These are phyloP conservation scores for Albugo laibachii DNA, from an alignment of 352 stramenopile genomes.

Conservation along the genomic window DNA sequence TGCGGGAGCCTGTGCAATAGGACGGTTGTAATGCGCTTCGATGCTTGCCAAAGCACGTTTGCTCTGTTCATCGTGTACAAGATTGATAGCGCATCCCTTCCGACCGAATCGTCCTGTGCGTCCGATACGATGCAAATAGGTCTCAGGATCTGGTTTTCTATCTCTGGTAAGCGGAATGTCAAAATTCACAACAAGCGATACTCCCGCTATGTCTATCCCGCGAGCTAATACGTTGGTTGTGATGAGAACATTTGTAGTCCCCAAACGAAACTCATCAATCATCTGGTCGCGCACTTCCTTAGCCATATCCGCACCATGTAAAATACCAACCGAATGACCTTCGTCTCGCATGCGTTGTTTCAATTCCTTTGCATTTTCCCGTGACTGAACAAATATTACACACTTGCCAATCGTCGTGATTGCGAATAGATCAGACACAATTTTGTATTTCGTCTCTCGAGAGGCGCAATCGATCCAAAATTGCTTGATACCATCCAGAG, in stretches of 20 bases:
- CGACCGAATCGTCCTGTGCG: conserved; percentile 84
- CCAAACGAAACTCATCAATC: conserved; percentile 89
- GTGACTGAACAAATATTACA: conserved; percentile 92
- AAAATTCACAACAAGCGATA: conserved; percentile 97
- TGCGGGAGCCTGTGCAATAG: conserved; percentile 48
- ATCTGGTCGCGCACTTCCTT: conserved; percentile 86
- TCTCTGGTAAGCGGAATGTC: conserved; percentile 86
- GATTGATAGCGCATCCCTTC: conserved; percentile 83
- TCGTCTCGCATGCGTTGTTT: conserved; percentile 58
- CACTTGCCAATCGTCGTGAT: conserved; percentile 92
- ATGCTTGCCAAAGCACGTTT: conserved; percentile 66
- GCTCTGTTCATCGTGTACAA: conserved; percentile 73
- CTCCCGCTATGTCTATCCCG: conserved; percentile 93
- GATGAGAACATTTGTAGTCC: conserved; percentile 93
- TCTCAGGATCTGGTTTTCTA: conserved; percentile 83
- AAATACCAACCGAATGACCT: conserved; percentile 62
- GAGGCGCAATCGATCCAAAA: conserved; percentile 88
- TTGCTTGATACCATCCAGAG: conserved; percentile 97
- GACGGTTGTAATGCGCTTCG: conserved; percentile 60
- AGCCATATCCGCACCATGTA: conserved; percentile 80
- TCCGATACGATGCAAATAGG: conserved; percentile 94
- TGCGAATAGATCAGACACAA: conserved; percentile 91
- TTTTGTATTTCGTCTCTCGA: conserved; percentile 82
- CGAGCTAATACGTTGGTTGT: conserved; percentile 95
- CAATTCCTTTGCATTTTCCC: conserved; percentile 80